Base-by-base conservation (phyloP, 192 early-diverging fungal species). In the Chytriomyces sp. region DNA sequence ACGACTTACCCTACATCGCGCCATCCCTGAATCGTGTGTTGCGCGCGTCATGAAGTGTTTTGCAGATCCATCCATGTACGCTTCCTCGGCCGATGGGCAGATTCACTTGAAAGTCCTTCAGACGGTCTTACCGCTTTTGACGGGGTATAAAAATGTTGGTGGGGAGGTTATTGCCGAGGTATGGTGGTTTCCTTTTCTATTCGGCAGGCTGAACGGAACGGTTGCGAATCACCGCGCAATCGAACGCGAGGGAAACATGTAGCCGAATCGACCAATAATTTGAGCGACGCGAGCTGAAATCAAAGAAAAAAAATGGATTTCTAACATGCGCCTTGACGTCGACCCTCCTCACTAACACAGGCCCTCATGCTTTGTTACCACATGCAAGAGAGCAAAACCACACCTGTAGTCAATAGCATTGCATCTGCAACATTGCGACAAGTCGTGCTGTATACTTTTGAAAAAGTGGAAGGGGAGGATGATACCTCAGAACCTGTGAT, bases 31-130 rank as follows among this genome's bases (percentile, higher is more conserved):
- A 80, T 85, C 87, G 36, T 80, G 81, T 19, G 69, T 86, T 36
- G 61, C 72, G 22, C 59, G 30, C 1, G 70, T 74, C 8, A 28
- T 39, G 4, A 65, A 64, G 33, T 19, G 52, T 32, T 32, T 79
- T 33, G 54, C 12, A 17, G 59, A 79, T n/a, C n/a, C n/a, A n/a
- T n/a, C n/a, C 22, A 61, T 32, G 14, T 30, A 28, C 25, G 77
- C 31, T 40, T 86, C 93, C 3, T 80, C 93, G 22, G 73, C 84
- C 52, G 84, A 81, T 14, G 81, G 92, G 32, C 78, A 86, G 52
- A 88, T n/a, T 49, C 22, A 99, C 75, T 79, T 99, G 39, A 98
- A 96, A 68, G 88, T 95, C 14, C 78, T 99, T 41, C 97, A 99
- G 74, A 94, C 92, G 10, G 82, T 99, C 7, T 71, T 96, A 33